phyloP scores from a whole-genome alignment of 2,329 filamentous ascomycete genomes.

The Falciphora oryzae region DNA sequence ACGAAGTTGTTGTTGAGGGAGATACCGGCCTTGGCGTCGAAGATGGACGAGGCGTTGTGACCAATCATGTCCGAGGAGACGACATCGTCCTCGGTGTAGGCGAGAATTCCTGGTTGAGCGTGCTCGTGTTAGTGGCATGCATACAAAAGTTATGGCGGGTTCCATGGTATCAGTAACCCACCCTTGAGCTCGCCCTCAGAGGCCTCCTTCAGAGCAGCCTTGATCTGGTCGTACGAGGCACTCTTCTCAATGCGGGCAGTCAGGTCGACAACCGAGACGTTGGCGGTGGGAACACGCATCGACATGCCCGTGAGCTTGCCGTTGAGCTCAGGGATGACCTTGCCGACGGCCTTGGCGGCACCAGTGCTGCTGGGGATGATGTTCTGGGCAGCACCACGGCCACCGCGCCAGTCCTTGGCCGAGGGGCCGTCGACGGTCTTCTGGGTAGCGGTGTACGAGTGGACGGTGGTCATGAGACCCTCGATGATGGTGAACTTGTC shows the following conservation, averaged over 20 bases:
- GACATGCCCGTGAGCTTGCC: slow-evolving; percentile 99
- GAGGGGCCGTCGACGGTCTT: slow-evolving; percentile 99
- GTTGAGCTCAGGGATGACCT: slow-evolving; percentile 97
- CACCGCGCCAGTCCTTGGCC: slow-evolving; percentile 98
- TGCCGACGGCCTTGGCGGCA: slow-evolving; percentile 99
- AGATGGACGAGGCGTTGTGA: slow-evolving; percentile 92
- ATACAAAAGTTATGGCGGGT: background rate
- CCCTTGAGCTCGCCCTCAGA: slow-evolving; percentile 81
- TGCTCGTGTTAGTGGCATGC: slow-evolving; percentile 13
- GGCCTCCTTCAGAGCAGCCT: slow-evolving; percentile 82
- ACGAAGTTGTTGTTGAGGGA: slow-evolving; percentile 97
- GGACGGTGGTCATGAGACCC: slow-evolving; percentile 99
- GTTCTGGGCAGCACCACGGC: slow-evolving; percentile 97
- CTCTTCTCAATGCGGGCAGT: slow-evolving; percentile 91
- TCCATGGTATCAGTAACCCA: slow-evolving; percentile 32
- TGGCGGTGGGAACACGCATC: slow-evolving; percentile 97
- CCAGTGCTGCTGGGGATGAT: slow-evolving; percentile 99
- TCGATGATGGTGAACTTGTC: slow-evolving; percentile 97
- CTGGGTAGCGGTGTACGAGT: slow-evolving; percentile 99
- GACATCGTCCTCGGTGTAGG: slow-evolving; percentile 94
- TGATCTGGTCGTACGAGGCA: slow-evolving; percentile 87
- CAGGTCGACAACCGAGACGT: slow-evolving; percentile 98
- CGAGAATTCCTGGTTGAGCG: slow-evolving; percentile 64
- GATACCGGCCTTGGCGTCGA: slow-evolving; percentile 99
- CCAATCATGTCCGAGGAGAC: slow-evolving; percentile 94